Base-by-base conservation (phyloP, 1,284 basidiomycete genomes). In the Apiotrichum mycotoxinovorans region DNA sequence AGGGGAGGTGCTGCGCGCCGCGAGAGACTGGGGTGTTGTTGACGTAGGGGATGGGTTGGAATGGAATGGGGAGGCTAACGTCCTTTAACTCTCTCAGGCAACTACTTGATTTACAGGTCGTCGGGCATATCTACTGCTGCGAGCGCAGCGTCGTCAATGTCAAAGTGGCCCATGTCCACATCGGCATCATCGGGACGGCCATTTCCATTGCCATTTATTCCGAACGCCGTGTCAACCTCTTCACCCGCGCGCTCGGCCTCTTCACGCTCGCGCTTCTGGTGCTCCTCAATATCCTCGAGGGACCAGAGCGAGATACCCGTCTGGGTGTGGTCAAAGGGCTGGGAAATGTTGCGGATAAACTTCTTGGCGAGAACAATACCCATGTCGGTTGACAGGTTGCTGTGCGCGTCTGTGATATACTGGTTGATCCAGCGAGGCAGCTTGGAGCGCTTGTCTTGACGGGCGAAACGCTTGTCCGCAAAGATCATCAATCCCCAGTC, bases 401-500 rank as follows among this genome's bases (percentile, higher is more conserved):
- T 89, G 38, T 92, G 91, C 0, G 93, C 90, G 72, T 98, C 96
- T 17, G 91, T 95, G 72, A 99, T 98, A 73, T 98, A 97, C 74
- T 96, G 93, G 74, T 98, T 98, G 69, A 99, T 98, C 96, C 96
- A 99, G 52, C 91, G 87, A 2, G 96, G 96, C 64, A 99, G 81
- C 83, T 98, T 98, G 47, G 91, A 87, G 25, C 96, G 85, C 79
- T 99, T 99, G 76, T 98, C 96, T 26, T 91, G 88, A 54, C 94
- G 84, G 12, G 95, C 95, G 73, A 98, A 99, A 12, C 96, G 88
- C 93, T 94, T 97, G 79, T 99, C 96, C 0, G 96, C 96, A 77
- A 99, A 98, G 17, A 98, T 87, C 96, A 99, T 98, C 69, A 99
- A 78, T 43, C 96, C 96, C 88, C 96, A 99, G 77, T 99, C 96